phyloP scores from a whole-genome alignment of 192 early-diverging fungal species.

The Piromyces sp. region DNA sequence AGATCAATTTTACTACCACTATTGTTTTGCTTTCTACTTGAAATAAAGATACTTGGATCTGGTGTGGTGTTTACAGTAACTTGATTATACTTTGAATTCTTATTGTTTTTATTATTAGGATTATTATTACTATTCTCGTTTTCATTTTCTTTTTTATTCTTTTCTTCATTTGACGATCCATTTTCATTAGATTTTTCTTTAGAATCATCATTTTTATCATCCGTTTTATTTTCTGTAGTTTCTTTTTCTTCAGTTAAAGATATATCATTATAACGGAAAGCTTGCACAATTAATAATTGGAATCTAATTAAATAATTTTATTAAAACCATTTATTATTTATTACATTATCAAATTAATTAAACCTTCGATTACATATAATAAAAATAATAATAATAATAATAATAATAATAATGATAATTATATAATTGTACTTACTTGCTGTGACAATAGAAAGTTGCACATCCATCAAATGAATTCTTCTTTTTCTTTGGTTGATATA shows the following conservation, averaged over 20 bases:
- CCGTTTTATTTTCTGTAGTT: not conserved
- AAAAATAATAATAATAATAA: too few relatives aligned
- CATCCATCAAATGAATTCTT: constrained; percentile 22
- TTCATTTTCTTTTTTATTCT: not conserved
- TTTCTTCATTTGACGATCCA: not conserved
- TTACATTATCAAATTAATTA: too few relatives aligned
- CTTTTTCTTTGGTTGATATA: constrained; percentile 22
- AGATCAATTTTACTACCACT: not conserved
- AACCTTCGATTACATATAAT: too few relatives aligned
- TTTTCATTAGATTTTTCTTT: not conserved
- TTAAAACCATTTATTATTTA: too few relatives aligned
- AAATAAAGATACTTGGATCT: not conserved
- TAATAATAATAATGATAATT: too few relatives aligned
- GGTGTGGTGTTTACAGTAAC: not conserved
- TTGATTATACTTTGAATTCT: not conserved
- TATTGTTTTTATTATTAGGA: not conserved
- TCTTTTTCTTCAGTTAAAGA: not conserved
- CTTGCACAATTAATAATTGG: not conserved
- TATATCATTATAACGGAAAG: not conserved
- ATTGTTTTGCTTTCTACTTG: not conserved
- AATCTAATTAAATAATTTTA: not conserved
- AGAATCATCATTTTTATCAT: not conserved
- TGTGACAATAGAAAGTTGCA: constrained; percentile 19
- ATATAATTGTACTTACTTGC: not conserved
- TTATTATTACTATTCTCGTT: not conserved